phyloP scores from a whole-genome alignment of 129 eudicot species.

The sunflower (Helianthus annuus) region HanXRQr2.0-SUNRISE NC_035444.2:16372553-16373052 shows the following conservation, averaged over 20 bases:
- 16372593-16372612: no score
- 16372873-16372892: slow-evolving; percentile 48
- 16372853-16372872: slow-evolving; percentile 56
- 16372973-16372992: slow-evolving; percentile 49
- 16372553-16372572: no score
- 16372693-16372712: slow-evolving; percentile 90
- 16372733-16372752: slow-evolving; percentile 10
- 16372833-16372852: slow-evolving; percentile 77
- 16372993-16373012: slow-evolving; percentile 38
- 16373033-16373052: slow-evolving; percentile 73
- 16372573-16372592: no score
- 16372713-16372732: slow-evolving; percentile 84
- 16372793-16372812: slow-evolving; percentile 10
- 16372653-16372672: slow-evolving; percentile 58
- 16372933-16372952: slow-evolving; percentile 57
- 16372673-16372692: slow-evolving; percentile 59
- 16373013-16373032: slow-evolving; percentile 77
- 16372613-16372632: not conserved
- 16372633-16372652: slow-evolving; percentile 4
- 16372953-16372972: slow-evolving; percentile 75
- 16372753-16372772: not conserved
- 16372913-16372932: slow-evolving; percentile 43
- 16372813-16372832: slow-evolving; percentile 48
- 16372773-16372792: slow-evolving; percentile 16
- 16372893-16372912: slow-evolving; percentile 50